Evolutionary conservation across 225 moss, liverwort and hornwort genomes (phyloP).

Genomic region (Marchantia polymorpha): DNA sequence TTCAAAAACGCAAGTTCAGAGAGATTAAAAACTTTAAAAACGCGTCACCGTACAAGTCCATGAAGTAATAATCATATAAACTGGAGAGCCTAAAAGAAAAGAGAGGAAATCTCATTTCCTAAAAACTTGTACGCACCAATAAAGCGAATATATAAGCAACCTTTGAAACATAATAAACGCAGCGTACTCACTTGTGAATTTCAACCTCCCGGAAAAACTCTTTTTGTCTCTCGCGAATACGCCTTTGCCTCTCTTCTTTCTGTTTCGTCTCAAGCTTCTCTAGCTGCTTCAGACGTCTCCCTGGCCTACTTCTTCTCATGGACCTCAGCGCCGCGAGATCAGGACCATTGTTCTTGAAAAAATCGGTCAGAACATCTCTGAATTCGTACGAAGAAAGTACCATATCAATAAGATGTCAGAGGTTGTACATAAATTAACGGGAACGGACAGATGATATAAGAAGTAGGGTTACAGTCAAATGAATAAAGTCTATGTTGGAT

Average conservation of each 20-base stretch:
- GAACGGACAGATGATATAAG: no score
- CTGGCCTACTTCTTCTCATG: conserved; percentile 83
- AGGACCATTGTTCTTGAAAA: conserved; percentile 75
- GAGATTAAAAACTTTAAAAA: neutral
- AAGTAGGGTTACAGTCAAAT: no score
- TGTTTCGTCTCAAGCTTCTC: conserved; percentile 95
- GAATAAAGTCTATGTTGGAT: neutral
- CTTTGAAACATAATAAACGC: neutral
- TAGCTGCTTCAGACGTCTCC: conserved; percentile 87
- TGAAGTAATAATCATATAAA: neutral
- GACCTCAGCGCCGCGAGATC: conserved; percentile 66
- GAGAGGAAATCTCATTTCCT: neutral
- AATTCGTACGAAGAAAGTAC: neutral
- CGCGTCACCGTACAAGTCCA: neutral
- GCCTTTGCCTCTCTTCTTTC: conserved; percentile 92
- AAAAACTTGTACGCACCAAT: neutral
- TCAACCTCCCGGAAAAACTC: conserved; percentile 97
- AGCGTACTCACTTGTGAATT: conserved; percentile 61
- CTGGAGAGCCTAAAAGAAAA: neutral
- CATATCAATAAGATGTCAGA: neutral
- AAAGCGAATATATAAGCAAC: neutral
- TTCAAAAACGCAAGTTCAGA: neutral
- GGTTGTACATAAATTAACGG: no score
- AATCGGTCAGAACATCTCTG: conserved; percentile 92
- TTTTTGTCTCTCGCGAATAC: conserved; percentile 87